Base-by-base conservation (phyloP, 139 green algal genomes). In the Helicosporidium sp. region DNA sequence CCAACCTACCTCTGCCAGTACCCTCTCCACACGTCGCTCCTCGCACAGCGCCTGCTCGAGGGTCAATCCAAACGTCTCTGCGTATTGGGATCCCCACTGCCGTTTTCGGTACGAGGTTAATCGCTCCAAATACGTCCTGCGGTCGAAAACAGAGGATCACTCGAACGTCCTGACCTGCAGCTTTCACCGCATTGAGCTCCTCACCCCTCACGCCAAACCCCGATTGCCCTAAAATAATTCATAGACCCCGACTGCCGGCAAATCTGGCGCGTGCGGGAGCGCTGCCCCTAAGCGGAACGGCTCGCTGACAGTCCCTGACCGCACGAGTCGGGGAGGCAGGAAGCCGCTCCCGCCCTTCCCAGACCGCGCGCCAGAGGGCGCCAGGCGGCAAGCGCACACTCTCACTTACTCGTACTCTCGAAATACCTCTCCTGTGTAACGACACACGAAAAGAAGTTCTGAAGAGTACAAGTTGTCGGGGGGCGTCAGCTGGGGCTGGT, bases 401-500 rank as follows among this genome's bases (percentile, higher is more conserved):
- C 22, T 28, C 31, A 46, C 62, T 46, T 48, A 75, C 68, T 76
- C 73, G 20, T 82, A 86, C 26, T 60, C 46, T 1, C 24, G 50
- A 17, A 86, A 75, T 2, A 72, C 23, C 50, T 86, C 76, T 2
- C 73, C 70, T 6, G 70, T 86, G 39, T 58, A 65, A 15, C 70
- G 65, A 5, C 80, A 36, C 0, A 74, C 44, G 15, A 74, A 74
- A 2, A 79, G 54, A 17, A 68, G 54, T 20, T 67, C 55, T 18
- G 43, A 41, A 2, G 33, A 4, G 16, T 26, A 6, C 17, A 58
- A 6, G 17, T 34, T 39, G 16, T 23, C 6, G 7, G 34, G 40
- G 23, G 46, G 23, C 36, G 7, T 26, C 12, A 54, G 36, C 23
- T 4, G 37, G 16, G 6, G n/a, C 40, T 42, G 51, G 24, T 49